Percentiles rank a stretch among this genome's conserved stretches.
phyloP scores from a whole-genome alignment of 257 asterid species.

The Plantago ovata region DNA sequence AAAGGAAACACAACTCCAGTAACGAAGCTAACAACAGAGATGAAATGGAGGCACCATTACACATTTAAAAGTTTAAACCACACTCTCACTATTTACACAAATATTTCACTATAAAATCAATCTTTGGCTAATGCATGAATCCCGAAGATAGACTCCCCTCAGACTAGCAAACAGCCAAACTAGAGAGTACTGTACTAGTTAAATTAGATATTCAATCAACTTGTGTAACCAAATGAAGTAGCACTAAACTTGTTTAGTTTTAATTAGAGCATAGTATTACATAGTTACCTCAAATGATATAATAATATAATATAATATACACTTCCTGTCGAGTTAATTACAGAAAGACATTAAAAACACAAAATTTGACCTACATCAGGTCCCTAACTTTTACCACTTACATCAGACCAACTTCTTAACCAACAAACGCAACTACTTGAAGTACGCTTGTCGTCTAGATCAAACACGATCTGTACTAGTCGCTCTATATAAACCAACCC shows the following conservation, averaged over 20 bases:
- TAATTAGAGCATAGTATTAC: neutral
- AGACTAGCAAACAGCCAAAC: too few species aligned
- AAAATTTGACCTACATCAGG: slow-evolving; percentile 28
- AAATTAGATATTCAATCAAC: too few species aligned
- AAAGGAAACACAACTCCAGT: too few species aligned
- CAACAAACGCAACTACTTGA: slow-evolving; percentile 5
- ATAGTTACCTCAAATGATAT: neutral
- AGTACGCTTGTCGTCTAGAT: slow-evolving; percentile 17
- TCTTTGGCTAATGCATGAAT: too few species aligned
- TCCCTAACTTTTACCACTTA: slow-evolving; percentile 24
- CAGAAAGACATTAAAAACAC: slow-evolving; percentile 23
- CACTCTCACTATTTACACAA: too few species aligned
- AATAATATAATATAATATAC: slow-evolving; percentile 40
- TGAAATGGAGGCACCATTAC: too few species aligned
- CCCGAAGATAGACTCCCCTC: too few species aligned
- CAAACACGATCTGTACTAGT: slow-evolving; percentile 24
- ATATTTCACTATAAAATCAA: too few species aligned
- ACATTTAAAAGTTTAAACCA: too few species aligned
- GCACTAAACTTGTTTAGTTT: neutral
- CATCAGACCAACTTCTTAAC: slow-evolving; percentile 15
- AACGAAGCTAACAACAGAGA: too few species aligned
- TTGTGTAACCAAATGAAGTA: neutral
- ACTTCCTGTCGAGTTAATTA: slow-evolving; percentile 21
- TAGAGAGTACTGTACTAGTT: too few species aligned
- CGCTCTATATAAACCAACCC: neutral